Evolutionary conservation across 257 asterid genomes (phyloP).

Genomic region (Prunella vulgaris): DNA sequence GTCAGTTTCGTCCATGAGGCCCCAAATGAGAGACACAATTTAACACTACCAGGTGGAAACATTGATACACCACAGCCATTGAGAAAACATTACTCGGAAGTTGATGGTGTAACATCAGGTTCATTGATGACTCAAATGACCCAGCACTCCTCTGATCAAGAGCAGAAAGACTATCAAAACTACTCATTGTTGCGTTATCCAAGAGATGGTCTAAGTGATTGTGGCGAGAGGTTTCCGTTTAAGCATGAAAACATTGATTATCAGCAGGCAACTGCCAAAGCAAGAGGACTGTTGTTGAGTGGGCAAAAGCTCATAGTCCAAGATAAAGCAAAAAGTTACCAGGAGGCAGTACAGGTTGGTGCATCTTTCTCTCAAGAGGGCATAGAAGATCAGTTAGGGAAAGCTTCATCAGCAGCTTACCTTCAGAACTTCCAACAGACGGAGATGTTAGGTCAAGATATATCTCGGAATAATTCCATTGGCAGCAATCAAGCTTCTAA

Average conservation of each 20-base stretch:
- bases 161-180: conserved; percentile 32
- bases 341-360: conserved; percentile 21
- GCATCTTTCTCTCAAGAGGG: conserved; percentile 23
- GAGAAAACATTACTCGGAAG: conserved; percentile 19
- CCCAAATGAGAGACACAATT: conserved; percentile 16
- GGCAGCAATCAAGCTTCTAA: conserved; percentile 25
- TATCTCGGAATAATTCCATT: conserved; percentile 12
- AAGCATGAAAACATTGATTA: conserved; percentile 20
- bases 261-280: conserved; percentile 36
- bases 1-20: conserved; percentile 20
- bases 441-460: conserved; percentile 26
- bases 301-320: conserved; percentile 26
- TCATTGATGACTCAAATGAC: conserved; percentile 9
- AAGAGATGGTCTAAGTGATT: conserved; percentile 27
- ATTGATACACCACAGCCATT: conserved; percentile 20
- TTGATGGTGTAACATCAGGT: conserved; percentile 24
- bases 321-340: conserved; percentile 23
- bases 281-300: conserved; percentile 28
- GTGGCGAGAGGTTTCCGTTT: conserved; percentile 22
- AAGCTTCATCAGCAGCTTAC: conserved; percentile 24
- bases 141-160: conserved; percentile 30
- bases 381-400: conserved; percentile 24
- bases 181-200: conserved; percentile 24
- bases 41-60: conserved; percentile 18
- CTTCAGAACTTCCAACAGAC: conserved; percentile 25